Evolutionary conservation across 1,139 yeast species (phyloP), one percentile per base, ranked within the genome.

Genomic region (Nakaseomyces bracarensis): DNA sequence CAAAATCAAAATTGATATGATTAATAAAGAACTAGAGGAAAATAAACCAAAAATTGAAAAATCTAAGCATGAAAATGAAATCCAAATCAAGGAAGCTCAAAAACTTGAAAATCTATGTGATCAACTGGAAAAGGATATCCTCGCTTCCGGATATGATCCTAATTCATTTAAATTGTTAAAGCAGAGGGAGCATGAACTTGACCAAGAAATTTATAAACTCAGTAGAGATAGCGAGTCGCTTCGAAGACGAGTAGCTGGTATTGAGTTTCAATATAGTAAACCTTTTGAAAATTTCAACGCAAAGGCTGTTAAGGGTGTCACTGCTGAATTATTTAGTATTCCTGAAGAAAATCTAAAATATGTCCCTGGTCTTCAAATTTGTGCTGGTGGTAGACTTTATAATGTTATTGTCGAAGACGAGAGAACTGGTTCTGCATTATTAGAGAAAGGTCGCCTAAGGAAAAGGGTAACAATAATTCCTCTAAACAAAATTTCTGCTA

Each of bases 391-490:
- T 3, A 71, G 93, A 51, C 65, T 93, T 30, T 93, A 79, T 61
- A 87, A 89, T 56, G 87, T 93, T 30, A 87, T 93, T 41, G 98
- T 93, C 26, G 96, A 89, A 54, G 81, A 76, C 42, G 93, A 93
- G 45, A 77, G 70, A 20, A 82, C 86, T 4, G 98, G 95, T 7
- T 73, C 95, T 0, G 82, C 81, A 47, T 65, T 93, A 13, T 69
- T 93, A 38, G 91, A 87, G 52, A 70, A 70, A 31, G 97, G 97
- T 7, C 76, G 77, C 48, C 70, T 91, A 44, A 74, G 77, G 53
- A 79, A 86, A 55, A 74, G 97, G 47, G 94, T 87, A 4, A 91
- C 97, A 0, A 82, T 91, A 41, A 83, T 93, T 50, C 98, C 99
- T 0, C 69, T 93, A 48, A 94, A 87, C 60, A 87, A 85, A 56